Evolutionary conservation across 1,139 yeast genomes (phyloP), one percentile per base, ranked within the genome.

Genomic region (Candida buenavistaensis): DNA sequence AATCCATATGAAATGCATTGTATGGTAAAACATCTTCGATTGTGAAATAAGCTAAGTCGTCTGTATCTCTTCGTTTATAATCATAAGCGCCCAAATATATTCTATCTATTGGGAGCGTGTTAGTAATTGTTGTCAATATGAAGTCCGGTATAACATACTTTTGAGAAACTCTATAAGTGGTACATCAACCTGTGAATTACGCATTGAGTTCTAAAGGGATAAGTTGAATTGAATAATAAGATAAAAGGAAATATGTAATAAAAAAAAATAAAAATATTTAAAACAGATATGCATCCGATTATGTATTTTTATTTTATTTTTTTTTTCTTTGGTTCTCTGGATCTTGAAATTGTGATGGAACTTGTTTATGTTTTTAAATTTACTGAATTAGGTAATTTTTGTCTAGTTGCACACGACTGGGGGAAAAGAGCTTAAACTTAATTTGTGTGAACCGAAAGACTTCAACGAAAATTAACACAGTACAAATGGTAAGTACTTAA

Each of bases 81-180:
- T 89, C 96, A 55, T 80, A 89, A 5, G 96, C 95, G 10, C 96
- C 97, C 7, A 92, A 77, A 54, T 92, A 92, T 28, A 90, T 84
- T 38, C 96, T 82, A 50, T 86, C 92, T 77, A 51, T n/a, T n/a
- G n/a, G n/a, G n/a, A n/a, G n/a, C n/a, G n/a, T n/a, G n/a, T n/a
- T n/a, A n/a, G n/a, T n/a, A n/a, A n/a, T n/a, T n/a, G n/a, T n/a
- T n/a, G 28, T 28, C 11, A 12, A 2, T 13, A 12, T 30, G 23
- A 16, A 17, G 7, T 14, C 12, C 14, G 10, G 9, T 11, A 11
- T 23, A 12, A 37, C 74, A 46, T 57, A 68, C 74, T 68, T 45
- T 68, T 68, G 43, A 70, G 64, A 47, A 69, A 70, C 57, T 70
- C 76, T 16, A 70, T 59, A 40, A 69, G 58, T 10, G 73, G 72